These are phyloP conservation scores for Phytophthora ohioensis DNA, from an alignment of 352 stramenopile genomes.

Conservation along the genomic window DNA sequence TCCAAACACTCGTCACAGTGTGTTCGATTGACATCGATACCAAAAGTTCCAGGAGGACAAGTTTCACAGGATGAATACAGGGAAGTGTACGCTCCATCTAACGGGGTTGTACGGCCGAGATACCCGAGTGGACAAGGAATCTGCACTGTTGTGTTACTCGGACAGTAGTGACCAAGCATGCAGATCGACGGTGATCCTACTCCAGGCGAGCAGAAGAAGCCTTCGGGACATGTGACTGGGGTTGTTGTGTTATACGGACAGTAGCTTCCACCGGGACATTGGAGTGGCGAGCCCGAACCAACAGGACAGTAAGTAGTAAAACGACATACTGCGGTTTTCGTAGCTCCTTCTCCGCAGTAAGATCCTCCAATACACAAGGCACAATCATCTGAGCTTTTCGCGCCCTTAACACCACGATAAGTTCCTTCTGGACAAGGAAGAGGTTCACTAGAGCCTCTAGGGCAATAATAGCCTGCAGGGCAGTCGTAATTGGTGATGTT, in stretches of 20 bases:
- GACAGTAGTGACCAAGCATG: slow-evolving; percentile 77
- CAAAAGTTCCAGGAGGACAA: slow-evolving; percentile 84
- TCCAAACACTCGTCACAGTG: slow-evolving; percentile 72
- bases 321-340: slow-evolving; percentile 60
- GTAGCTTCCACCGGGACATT: slow-evolving; percentile 77
- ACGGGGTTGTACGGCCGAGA: slow-evolving; percentile 58
- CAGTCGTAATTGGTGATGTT: slow-evolving; percentile 71
- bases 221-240: slow-evolving; percentile 66
- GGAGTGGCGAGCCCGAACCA: slow-evolving; percentile 52
- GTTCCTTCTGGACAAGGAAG: slow-evolving; percentile 57
- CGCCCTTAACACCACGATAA: slow-evolving; percentile 50
- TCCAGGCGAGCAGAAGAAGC: slow-evolving; percentile 75
- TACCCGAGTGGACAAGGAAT: slow-evolving; percentile 86
- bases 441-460: slow-evolving; percentile 42
- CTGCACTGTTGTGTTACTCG: slow-evolving; percentile 52
- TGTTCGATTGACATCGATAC: slow-evolving; percentile 80
- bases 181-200: slow-evolving; percentile 50
- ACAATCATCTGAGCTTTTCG: slow-evolving; percentile 53
- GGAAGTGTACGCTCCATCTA: slow-evolving; percentile 57
- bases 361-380: slow-evolving; percentile 63
- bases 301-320: slow-evolving; percentile 67
- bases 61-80: slow-evolving; percentile 70
- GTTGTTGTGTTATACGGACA: slow-evolving; percentile 77
- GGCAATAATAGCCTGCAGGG: slow-evolving; percentile 78
- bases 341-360: slow-evolving; percentile 57